phyloP scores from a whole-genome alignment of 169 alveolate genomes.

The Plasmodium inui region DNA sequence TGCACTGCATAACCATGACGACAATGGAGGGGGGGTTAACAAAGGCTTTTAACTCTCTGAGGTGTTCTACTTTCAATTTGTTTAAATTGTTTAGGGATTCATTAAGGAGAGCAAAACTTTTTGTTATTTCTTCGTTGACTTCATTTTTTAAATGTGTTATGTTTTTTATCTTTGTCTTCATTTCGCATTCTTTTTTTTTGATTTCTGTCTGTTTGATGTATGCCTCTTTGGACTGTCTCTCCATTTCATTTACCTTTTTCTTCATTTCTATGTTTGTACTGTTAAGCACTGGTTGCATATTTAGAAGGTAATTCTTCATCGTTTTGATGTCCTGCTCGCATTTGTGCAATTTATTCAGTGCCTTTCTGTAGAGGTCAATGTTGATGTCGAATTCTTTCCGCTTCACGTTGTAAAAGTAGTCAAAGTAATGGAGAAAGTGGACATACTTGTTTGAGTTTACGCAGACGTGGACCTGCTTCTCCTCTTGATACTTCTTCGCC shows the following conservation, averaged over 20 bases:
- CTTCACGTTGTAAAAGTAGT: conserved; percentile 39
- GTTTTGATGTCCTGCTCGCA: conserved; percentile 67
- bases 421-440: conserved; percentile 52
- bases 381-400: conserved; percentile 39
- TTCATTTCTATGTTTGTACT: conserved; percentile 72
- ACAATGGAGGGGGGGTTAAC: conserved; percentile 64
- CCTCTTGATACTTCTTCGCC: conserved; percentile 49
- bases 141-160: conserved; percentile 64
- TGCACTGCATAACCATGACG: conserved; percentile 72
- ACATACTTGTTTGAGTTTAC: conserved; percentile 51
- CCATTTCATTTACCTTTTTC: conserved; percentile 69
- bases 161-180: conserved; percentile 46
- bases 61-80: conserved; percentile 71
- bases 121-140: conserved; percentile 68
- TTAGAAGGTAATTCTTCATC: conserved; percentile 61
- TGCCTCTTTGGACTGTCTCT: conserved; percentile 58
- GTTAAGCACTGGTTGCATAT: conserved; percentile 58
- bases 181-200: conserved; percentile 66
- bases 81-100: conserved; percentile 62
- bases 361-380: conserved; percentile 58
- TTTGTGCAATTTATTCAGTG: conserved; percentile 36
- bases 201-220: conserved; percentile 64
- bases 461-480: conserved; percentile 38
- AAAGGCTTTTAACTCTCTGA: conserved; percentile 74
- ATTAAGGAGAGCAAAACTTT: conserved; percentile 61